Conservation (phyloP, 169 alveolate genomes). For the Cryptosporidium meleagridis region DNA sequence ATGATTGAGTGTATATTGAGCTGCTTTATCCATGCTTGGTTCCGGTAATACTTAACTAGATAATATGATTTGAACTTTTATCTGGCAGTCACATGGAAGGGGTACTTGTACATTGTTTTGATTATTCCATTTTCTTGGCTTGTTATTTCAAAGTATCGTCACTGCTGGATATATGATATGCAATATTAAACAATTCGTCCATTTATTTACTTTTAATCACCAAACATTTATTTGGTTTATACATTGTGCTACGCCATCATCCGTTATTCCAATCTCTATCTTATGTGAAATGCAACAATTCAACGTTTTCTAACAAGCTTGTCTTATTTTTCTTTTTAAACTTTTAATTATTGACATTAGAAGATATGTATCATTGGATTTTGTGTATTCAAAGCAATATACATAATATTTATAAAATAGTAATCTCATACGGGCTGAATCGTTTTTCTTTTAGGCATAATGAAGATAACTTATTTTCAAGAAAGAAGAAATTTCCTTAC, state of each 20-base stretch:
- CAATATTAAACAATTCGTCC: neutral
- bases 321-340: neutral
- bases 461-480: neutral
- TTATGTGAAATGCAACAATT: neutral
- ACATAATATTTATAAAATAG: neutral
- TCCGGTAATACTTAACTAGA: neutral
- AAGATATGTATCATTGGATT: neutral
- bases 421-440: neutral
- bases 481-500: neutral
- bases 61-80: neutral
- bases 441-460: neutral
- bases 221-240: neutral
- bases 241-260: neutral
- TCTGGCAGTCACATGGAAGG: constrained; percentile 1
- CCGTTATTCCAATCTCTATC: neutral
- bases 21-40: neutral
- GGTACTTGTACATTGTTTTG: neutral
- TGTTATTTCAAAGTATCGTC: constrained; percentile 16
- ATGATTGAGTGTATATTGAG: neutral
- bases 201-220: neutral
- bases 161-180: neutral
- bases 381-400: constrained; percentile 32
- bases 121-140: neutral
- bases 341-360: neutral
- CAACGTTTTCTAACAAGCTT: neutral